Conservation (phyloP, 306 rosid genomes). For the Calophaca sinica region DNA sequence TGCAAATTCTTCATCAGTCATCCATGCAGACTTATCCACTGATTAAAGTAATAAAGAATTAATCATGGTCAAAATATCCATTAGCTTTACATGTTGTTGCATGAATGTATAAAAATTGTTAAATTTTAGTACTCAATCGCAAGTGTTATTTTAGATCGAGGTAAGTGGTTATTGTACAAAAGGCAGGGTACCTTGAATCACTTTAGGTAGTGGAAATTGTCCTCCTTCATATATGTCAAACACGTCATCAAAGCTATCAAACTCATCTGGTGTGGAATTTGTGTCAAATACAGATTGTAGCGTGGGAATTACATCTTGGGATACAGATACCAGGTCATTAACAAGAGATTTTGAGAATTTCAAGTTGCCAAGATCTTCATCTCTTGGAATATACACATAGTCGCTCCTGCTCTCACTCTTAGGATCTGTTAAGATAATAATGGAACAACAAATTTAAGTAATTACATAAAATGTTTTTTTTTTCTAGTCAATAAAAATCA, state of each 20-base stretch:
- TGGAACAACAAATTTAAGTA: neutral
- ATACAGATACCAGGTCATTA: slow-evolving; percentile 24
- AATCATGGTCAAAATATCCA: too few species aligned
- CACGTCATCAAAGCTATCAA: slow-evolving; percentile 60
- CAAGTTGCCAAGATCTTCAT: slow-evolving; percentile 63
- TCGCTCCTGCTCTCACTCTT: slow-evolving; percentile 47
- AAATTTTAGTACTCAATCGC: neutral
- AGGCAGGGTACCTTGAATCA: slow-evolving; percentile 57
- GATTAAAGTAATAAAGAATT: neutral
- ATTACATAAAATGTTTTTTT: too few species aligned
- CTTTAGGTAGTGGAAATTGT: slow-evolving; percentile 61
- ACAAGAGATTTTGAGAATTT: slow-evolving; percentile 61
- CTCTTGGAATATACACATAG: slow-evolving; percentile 57
- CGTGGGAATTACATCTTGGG: slow-evolving; percentile 44
- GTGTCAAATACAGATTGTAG: slow-evolving; percentile 36
- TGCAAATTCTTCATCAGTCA: slow-evolving; percentile 75
- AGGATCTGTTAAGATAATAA: slow-evolving; percentile 49
- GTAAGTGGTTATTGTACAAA: too few species aligned
- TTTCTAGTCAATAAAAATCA: too few species aligned
- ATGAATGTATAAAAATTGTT: neutral
- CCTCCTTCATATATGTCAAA: slow-evolving; percentile 64
- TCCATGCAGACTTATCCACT: slow-evolving; percentile 64
- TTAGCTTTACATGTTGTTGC: too few species aligned
- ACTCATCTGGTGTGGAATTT: slow-evolving; percentile 48
- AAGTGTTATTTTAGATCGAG: too few species aligned